Evolutionary conservation across 805 yeast species (phyloP).

Genomic region (Wickerhamiella nectarea): DNA sequence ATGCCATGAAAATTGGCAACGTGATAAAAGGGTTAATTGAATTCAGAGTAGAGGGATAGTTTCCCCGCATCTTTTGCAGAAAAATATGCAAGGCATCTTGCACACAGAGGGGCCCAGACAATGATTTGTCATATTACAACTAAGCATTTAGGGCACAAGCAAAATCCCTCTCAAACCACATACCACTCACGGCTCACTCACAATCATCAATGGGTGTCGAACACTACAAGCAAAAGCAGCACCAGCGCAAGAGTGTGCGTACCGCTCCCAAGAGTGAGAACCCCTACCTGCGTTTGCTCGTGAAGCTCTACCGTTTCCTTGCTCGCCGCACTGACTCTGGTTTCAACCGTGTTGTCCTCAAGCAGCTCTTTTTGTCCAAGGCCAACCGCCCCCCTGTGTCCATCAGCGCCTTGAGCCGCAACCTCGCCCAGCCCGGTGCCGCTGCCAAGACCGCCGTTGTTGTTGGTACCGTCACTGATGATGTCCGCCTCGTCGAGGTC

Average conservation of each 20-base stretch:
- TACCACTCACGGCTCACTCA: background rate
- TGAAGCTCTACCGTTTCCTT: conserved; percentile 96
- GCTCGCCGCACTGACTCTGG: conserved; percentile 98
- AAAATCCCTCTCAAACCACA: background rate
- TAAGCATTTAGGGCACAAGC: background rate
- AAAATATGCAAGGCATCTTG: too few species aligned
- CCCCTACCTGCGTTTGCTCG: conserved; percentile 95
- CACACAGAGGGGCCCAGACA: too few species aligned
- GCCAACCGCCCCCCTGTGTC: conserved; percentile 99
- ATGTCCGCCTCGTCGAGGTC: conserved; percentile 81
- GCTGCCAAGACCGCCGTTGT: conserved; percentile 87
- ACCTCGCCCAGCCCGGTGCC: conserved; percentile 71
- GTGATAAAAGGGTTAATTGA: too few species aligned
- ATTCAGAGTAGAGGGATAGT: too few species aligned
- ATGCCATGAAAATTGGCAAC: too few species aligned
- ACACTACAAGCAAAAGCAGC: conserved; percentile 82
- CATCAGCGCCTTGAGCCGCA: conserved; percentile 77
- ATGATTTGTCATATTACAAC: too few species aligned
- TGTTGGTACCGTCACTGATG: conserved; percentile 99
- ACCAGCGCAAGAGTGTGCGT: conserved; percentile 92
- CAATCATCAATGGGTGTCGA: conserved; percentile 73
- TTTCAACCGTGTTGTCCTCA: conserved; percentile 96
- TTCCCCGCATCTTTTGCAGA: too few species aligned
- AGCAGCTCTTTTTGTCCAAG: conserved; percentile 92
- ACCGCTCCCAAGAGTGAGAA: conserved; percentile 98